These are phyloP conservation scores for Clarkia xantiana DNA, from an alignment of 345 rosid genomes.

Conservation along the genomic window DNA sequence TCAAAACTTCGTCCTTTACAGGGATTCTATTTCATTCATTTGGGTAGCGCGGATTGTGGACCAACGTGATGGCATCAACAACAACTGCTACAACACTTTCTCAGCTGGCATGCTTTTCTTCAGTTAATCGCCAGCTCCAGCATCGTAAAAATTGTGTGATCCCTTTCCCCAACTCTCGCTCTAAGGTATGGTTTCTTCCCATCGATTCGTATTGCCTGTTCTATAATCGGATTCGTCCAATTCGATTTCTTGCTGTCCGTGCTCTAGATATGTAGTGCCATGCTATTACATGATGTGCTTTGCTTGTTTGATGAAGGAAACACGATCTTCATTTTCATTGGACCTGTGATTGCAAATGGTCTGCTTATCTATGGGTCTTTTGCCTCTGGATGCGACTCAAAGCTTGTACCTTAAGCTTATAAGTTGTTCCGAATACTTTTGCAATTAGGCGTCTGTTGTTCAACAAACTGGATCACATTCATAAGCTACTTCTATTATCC, in stretches of 20 bases:
- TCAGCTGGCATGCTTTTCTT: slow-evolving; percentile 51
- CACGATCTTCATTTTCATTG: too few species aligned
- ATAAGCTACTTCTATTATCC: too few species aligned
- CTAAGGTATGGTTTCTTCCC: slow-evolving; percentile 24
- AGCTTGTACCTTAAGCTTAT: too few species aligned
- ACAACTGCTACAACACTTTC: slow-evolving; percentile 25
- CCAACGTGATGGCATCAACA: slow-evolving; percentile 8
- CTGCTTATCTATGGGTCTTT: too few species aligned
- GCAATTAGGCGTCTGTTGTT: too few species aligned
- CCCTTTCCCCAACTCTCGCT: slow-evolving; percentile 17
- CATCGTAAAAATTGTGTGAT: slow-evolving; percentile 21
- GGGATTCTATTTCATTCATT: background rate
- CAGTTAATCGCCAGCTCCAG: slow-evolving; percentile 34
- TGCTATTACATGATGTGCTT: too few species aligned
- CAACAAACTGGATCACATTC: too few species aligned
- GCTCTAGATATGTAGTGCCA: background rate
- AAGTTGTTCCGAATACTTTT: too few species aligned
- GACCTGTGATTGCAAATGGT: too few species aligned
- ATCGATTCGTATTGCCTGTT: background rate
- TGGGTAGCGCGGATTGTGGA: background rate
- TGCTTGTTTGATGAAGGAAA: too few species aligned
- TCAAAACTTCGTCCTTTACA: background rate
- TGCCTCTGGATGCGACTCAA: too few species aligned
- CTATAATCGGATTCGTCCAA: background rate
- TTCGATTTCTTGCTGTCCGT: background rate